phyloP scores from a whole-genome alignment of 495 filamentous ascomycete species.

The Pseudevernia furfuracea region DNA sequence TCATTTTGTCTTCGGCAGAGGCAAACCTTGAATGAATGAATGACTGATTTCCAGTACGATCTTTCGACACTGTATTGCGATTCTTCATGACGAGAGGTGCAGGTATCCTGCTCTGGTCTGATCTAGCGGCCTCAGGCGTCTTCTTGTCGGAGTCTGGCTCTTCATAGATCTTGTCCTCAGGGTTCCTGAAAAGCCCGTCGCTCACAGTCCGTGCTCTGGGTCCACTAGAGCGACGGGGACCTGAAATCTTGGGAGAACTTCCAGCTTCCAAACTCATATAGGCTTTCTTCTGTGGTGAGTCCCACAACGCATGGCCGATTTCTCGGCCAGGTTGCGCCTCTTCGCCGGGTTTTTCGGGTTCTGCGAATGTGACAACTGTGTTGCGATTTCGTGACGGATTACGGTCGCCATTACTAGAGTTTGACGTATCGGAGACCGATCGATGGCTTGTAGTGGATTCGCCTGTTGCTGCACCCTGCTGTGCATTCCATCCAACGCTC shows the following conservation, averaged over 20 bases:
- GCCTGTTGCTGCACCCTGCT: conserved; percentile 40
- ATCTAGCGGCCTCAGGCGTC: conserved; percentile 20
- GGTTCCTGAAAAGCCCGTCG: conserved; percentile 44
- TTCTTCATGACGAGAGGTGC: conserved; percentile 46
- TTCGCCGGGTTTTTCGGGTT: background rate
- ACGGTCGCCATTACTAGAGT: conserved; percentile 30
- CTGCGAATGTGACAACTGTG: conserved; percentile 1
- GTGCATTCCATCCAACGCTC: conserved; percentile 41
- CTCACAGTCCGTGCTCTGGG: conserved; percentile 34
- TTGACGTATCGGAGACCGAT: conserved; percentile 45
- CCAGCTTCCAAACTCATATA: conserved; percentile 24
- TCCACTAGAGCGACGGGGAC: conserved; percentile 27
- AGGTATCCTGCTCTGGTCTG: conserved; percentile 38
- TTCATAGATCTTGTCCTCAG: conserved; percentile 83
- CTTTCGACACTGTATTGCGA: conserved; percentile 52
- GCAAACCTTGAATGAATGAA: conserved; percentile 38
- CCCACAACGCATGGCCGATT: conserved; percentile 24
- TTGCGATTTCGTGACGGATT: conserved; percentile 13
- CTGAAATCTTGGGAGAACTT: conserved; percentile 11
- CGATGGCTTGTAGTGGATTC: conserved; percentile 28
- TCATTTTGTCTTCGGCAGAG: conserved; percentile 43
- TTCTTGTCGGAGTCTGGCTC: conserved; percentile 49
- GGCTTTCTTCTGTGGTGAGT: conserved; percentile 30
- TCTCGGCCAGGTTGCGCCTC: background rate
- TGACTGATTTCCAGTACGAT: conserved; percentile 32